Percentiles rank a stretch among this genome's conserved stretches.
Conservation (phyloP, 2,329 filamentous ascomycete species). For the Botrytis tulipae region DNA sequence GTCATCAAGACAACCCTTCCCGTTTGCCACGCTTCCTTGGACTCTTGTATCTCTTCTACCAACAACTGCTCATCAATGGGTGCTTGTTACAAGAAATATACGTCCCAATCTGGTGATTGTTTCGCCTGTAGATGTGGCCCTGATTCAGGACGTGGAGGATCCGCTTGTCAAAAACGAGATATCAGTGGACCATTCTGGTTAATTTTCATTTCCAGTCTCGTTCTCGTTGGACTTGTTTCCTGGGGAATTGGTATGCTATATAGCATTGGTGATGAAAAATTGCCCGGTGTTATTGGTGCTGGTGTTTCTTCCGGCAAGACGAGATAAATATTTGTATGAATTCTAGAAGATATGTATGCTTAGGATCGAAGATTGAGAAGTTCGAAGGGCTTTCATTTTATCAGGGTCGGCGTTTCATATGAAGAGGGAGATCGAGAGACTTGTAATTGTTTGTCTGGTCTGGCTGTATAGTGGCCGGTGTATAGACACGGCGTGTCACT, state of each 20-base stretch:
- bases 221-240: slow-evolving; percentile 64
- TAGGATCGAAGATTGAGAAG: slow-evolving; percentile 8
- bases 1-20: slow-evolving; percentile 41
- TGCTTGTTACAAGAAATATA: slow-evolving; percentile 67
- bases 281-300: slow-evolving; percentile 94
- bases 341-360: slow-evolving; percentile 18
- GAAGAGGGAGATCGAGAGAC: slow-evolving; percentile 11
- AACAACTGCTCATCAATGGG: slow-evolving; percentile 82
- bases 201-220: slow-evolving; percentile 70
- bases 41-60: slow-evolving; percentile 68
- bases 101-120: slow-evolving; percentile 55
- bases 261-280: slow-evolving; percentile 78
- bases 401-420: slow-evolving; percentile 15
- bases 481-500: slow-evolving; percentile 6
- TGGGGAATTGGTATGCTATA: slow-evolving; percentile 77
- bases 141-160: slow-evolving; percentile 53
- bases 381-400: slow-evolving; percentile 5
- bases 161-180: slow-evolving; percentile 87
- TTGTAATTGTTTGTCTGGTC: slow-evolving; percentile 19
- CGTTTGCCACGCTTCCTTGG: slow-evolving; percentile 70
- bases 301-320: slow-evolving; percentile 71
- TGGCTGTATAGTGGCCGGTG: slow-evolving; percentile 16
- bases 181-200: slow-evolving; percentile 88
- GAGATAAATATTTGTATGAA: slow-evolving; percentile 29
- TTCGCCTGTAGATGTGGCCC: slow-evolving; percentile 71